phyloP scores from a whole-genome alignment of 805 yeast genomes.

The Scheffersomyces coipomensis region DNA sequence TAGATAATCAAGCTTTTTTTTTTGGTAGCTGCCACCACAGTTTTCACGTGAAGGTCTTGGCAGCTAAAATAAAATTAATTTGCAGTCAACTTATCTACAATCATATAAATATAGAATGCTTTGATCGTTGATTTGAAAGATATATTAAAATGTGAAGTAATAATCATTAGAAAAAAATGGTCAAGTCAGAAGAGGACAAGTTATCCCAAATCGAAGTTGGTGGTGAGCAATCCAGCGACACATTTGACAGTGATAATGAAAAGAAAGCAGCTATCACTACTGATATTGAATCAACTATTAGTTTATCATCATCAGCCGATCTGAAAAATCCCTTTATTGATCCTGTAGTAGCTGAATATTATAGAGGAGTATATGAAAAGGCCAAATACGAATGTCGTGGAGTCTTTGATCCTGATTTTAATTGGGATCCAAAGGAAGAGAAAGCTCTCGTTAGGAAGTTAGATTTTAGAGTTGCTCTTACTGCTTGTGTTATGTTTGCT shows the following conservation, averaged over 20 bases:
- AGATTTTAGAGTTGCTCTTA: slow-evolving; percentile 53
- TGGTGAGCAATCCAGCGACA: too few species aligned
- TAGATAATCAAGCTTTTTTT: too few species aligned
- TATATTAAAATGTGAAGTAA: too few species aligned
- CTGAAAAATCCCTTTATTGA: slow-evolving; percentile 4
- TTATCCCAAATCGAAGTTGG: too few species aligned
- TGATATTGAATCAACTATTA: slow-evolving; percentile 4
- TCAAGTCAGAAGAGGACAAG: too few species aligned
- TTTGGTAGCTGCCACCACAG: too few species aligned
- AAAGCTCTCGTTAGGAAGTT: slow-evolving; percentile 45
- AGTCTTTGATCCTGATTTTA: slow-evolving; percentile 54
- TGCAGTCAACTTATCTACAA: too few species aligned
- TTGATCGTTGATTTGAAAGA: too few species aligned
- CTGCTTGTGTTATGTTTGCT: slow-evolving; percentile 59
- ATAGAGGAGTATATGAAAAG: slow-evolving; percentile 22
- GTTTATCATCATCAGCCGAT: not conserved
- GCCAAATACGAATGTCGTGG: slow-evolving; percentile 53
- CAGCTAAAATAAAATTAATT: too few species aligned
- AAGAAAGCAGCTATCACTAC: not conserved
- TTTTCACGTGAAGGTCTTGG: too few species aligned
- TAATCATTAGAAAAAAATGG: too few species aligned
- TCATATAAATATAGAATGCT: too few species aligned
- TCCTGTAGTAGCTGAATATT: slow-evolving; percentile 6
- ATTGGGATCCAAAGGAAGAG: slow-evolving; percentile 56
- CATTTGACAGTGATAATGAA: not conserved